Evolutionary conservation across 495 filamentous ascomycete species (phyloP).

Genomic region (Daldinia childiae): DNA sequence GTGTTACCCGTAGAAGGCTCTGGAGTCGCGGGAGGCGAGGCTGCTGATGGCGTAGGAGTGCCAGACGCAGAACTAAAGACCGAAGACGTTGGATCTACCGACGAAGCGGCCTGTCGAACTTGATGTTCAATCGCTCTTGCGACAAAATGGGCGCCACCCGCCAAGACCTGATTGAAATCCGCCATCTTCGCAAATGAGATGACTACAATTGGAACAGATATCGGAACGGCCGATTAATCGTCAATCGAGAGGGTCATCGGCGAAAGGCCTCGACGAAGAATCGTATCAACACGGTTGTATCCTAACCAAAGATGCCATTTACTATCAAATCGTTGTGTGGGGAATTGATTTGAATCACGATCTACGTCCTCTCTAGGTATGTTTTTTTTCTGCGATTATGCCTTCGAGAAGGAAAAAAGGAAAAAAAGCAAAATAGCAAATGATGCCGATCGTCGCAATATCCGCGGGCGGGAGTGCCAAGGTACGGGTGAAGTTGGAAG

Average conservation of each 20-base stretch:
- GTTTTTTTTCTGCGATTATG: neutral
- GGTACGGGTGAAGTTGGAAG: slow-evolving; percentile 28
- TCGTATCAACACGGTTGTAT: slow-evolving; percentile 29
- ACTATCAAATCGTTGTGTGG: slow-evolving; percentile 19
- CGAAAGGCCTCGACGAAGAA: slow-evolving; percentile 36
- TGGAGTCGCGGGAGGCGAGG: slow-evolving; percentile 24
- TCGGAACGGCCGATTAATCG: slow-evolving; percentile 30
- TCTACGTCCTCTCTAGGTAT: neutral
- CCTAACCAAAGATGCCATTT: slow-evolving; percentile 35
- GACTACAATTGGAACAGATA: neutral
- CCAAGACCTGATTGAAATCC: slow-evolving; percentile 44
- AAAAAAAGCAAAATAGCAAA: slow-evolving; percentile 20
- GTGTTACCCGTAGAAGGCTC: slow-evolving; percentile 24
- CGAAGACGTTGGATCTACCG: slow-evolving; percentile 15
- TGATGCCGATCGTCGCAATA: slow-evolving; percentile 24
- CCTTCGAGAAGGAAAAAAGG: slow-evolving; percentile 7
- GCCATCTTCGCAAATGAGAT: slow-evolving; percentile 41
- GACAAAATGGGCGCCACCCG: slow-evolving; percentile 46
- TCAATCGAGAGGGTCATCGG: slow-evolving; percentile 36
- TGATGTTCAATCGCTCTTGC: slow-evolving; percentile 47
- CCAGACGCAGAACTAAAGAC: slow-evolving; percentile 18
- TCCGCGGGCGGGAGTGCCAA: slow-evolving; percentile 12
- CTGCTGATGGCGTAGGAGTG: slow-evolving; percentile 18
- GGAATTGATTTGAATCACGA: slow-evolving; percentile 5
- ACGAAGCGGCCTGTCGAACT: slow-evolving; percentile 35